Evolutionary conservation across 768 basidiomycete species (phyloP), one percentile per base, ranked within the genome.

Genomic region (Calocybe indica): DNA sequence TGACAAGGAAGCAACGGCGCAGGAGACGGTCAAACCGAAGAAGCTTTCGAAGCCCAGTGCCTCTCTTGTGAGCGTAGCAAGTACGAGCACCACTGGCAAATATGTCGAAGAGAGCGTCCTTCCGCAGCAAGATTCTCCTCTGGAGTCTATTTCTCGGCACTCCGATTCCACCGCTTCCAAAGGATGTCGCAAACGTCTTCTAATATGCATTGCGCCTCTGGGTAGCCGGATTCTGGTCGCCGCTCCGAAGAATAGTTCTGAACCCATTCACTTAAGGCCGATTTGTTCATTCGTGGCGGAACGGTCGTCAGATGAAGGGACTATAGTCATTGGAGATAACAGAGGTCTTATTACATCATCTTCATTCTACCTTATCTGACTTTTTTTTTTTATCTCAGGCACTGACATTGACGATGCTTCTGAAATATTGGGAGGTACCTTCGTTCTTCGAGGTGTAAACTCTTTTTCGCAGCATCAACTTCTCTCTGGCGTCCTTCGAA

Each of bases 401-500:
- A 22, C 22, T 22, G 22, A 22, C 22, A 22, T 1, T 22, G 22
- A 22, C 4, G 22, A 22, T 22, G 22, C 22, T 22, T 22, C 22
- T 22, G 22, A 22, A 22, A 22, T 83, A 31, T 71, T 85, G 6
- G 84, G 85, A 5, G 85, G 84, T 0, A 82, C 76, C 1, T 86
- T 88, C 57, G 57, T 66, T 1, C 68, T 87, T 49, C 68, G 66
- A 50, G 80, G 76, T 7, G 54, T 75, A 10, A 60, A 60, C 9
- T 74, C 76, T 1, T 57, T 63, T 1, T 31, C 56, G 4, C 74
- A 79, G 45, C 70, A 82, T 52, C 51, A 55, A 3, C 49, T 69
- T 1, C 68, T 88, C 0, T 60, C 62, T 41, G 71, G 68, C 38
- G 63, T 77, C 12, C 75, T 88, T 11, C 73, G 76, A 11, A 53